These are phyloP conservation scores for Microdochium paspali DNA, from an alignment of 2,329 filamentous ascomycete genomes.

Conservation along the genomic window DNA sequence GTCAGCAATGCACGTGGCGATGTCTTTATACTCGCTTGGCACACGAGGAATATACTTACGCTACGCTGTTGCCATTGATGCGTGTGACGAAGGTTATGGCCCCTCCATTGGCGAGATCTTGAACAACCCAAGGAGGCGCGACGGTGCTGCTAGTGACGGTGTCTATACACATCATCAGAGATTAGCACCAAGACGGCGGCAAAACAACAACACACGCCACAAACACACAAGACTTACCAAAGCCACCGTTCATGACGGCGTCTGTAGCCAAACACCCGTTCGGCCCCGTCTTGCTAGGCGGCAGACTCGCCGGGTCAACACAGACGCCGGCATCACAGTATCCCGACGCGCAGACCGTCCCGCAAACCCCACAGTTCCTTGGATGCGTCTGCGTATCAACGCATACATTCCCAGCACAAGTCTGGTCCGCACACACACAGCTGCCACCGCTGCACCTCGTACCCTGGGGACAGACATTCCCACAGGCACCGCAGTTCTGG, in stretches of 20 bases:
- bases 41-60: background rate
- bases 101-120: background rate
- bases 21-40: no score
- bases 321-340: background rate
- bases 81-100: background rate
- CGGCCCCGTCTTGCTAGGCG: background rate
- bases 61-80: background rate
- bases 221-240: background rate
- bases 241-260: background rate
- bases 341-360: background rate
- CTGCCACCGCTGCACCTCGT: background rate
- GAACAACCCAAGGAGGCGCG: background rate
- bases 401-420: background rate
- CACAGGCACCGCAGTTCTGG: background rate
- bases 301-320: background rate
- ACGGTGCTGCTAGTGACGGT: background rate
- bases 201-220: background rate
- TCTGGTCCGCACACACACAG: background rate
- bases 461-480: background rate
- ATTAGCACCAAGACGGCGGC: background rate
- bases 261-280: background rate
- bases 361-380: background rate
- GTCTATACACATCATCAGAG: background rate
- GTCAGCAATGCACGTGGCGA: background rate
- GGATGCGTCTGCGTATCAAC: background rate